phyloP scores from a whole-genome alignment of 176 grass and related monocot genomes.

The Eleusine coracana region DNA sequence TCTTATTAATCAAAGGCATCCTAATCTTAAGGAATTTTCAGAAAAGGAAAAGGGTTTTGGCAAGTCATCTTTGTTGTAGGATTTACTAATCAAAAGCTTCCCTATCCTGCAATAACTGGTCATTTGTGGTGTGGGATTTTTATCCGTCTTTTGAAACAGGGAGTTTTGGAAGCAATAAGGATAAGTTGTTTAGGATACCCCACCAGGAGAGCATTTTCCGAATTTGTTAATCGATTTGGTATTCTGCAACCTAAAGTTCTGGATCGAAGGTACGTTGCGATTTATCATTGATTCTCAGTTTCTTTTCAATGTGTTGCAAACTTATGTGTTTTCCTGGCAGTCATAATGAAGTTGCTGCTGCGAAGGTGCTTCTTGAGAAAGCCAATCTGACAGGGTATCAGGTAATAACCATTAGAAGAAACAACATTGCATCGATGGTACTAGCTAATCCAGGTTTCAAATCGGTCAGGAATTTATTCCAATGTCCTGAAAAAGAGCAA shows the following conservation, averaged over 20 bases:
- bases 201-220: conserved; percentile 81
- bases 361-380: conserved; percentile 85
- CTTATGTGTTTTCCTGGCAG: conserved; percentile 52
- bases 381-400: conserved; percentile 84
- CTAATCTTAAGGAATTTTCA: neutral
- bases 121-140: conserved; percentile 3
- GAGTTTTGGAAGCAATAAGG: conserved; percentile 94
- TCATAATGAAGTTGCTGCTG: conserved; percentile 59
- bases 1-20: neutral
- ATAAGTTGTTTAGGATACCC: conserved; percentile 95
- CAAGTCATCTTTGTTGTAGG: neutral
- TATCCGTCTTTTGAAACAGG: conserved; percentile 52
- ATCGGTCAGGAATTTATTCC: conserved; percentile 21
- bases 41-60: neutral
- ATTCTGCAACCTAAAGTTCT: conserved; percentile 71
- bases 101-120: neutral
- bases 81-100: neutral
- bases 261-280: conserved; percentile 63
- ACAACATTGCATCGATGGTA: neutral
- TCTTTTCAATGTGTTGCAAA: neutral
- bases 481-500: neutral
- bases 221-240: conserved; percentile 93
- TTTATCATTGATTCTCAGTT: conserved; percentile 29
- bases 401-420: conserved; percentile 61
- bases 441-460: conserved; percentile 18